Evolutionary conservation across 1,284 basidiomycete genomes (phyloP), one percentile per base, ranked within the genome.

Genomic region (Filobasidium uniguttulatum): DNA sequence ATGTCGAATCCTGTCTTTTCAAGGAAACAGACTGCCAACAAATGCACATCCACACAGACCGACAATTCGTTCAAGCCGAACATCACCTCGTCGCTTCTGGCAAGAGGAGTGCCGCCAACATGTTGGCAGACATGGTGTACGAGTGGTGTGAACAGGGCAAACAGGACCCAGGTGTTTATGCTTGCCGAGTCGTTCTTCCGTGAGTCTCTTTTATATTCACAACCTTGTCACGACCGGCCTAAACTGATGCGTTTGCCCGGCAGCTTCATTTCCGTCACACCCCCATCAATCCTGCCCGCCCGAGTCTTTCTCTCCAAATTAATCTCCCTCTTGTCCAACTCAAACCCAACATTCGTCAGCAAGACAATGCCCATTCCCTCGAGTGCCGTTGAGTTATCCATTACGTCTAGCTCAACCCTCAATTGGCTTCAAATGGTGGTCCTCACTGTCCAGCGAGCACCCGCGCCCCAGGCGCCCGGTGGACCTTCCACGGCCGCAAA

Each of bases 341-440:
- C 53, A 60, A 72, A 60, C 68, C 66, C 56, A 59, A 75, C 62
- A 55, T 73, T 60, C 63, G 54, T 59, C 46, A 65, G 67, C n/a
- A 61, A 74, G 45, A 64, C 71, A 14, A 56, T 62, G 29, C 58
- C 64, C 14, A 51, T 60, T 23, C 55, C 61, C 3, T 49, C 54
- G 10, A 59, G 69, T n/a, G 66, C 72, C 20, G 77, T 79, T 54
- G 82, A 86, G 57, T 73, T 91, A 1, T 64, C 78, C 7, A 71
- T 87, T 53, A 87, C 85, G 5, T 77, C 76, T 15, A 81, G 87
- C 54, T 69, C 77, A 1, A 72, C 79, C 8, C 71, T 90, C 57
- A 96, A 93, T 65, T 93, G 90, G 66, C 73, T 82, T 2, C 90
- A 96, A 62, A 75, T 94, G 47, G 85, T 84, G 0, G 76, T 94